These are phyloP conservation scores for Termitomyces sp. DNA, from an alignment of 768 basidiomycete genomes.

Conservation along the genomic window DNA sequence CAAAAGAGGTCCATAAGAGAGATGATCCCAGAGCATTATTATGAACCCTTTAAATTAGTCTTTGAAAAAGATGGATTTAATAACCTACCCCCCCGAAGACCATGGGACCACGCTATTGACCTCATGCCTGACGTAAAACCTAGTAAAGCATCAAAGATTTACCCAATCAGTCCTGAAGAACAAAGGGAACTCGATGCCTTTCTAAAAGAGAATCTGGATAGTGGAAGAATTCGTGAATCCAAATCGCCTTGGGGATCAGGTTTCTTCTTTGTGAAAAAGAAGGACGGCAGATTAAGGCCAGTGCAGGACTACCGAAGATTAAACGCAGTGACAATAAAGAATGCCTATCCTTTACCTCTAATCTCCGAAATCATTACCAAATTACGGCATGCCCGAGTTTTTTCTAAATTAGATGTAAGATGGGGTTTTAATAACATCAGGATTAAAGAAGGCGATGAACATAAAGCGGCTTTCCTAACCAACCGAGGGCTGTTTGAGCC, in stretches of 20 bases:
- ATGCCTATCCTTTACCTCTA: no score
- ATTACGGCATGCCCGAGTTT: slow-evolving; percentile 17
- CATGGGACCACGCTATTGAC: slow-evolving; percentile 32
- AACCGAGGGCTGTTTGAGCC: neutral
- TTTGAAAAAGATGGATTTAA: slow-evolving; percentile 15
- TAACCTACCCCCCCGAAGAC: slow-evolving; percentile 20
- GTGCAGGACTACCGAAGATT: slow-evolving; percentile 24
- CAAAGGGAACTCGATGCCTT: neutral
- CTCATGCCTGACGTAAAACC: slow-evolving; percentile 21
- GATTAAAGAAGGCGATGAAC: no score
- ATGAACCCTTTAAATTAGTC: neutral
- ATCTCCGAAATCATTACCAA: no score
- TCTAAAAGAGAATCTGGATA: neutral
- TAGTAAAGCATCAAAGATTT: slow-evolving; percentile 15
- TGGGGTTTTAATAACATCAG: slow-evolving; percentile 32
- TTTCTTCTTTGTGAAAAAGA: slow-evolving; percentile 17
- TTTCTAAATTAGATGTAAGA: slow-evolving; percentile 32
- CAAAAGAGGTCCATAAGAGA: no score
- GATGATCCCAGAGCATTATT: no score
- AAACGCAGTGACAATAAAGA: no score
- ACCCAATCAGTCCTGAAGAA: slow-evolving; percentile 25
- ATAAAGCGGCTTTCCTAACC: slow-evolving; percentile 24
- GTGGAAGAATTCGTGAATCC: neutral
- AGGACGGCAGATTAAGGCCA: slow-evolving; percentile 7
- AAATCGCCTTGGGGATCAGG: slow-evolving; percentile 16